Percentiles rank a stretch among this genome's conserved stretches.
Conservation (phyloP, 352 stramenopile genomes). For the Globisporangium yorkense region DNA sequence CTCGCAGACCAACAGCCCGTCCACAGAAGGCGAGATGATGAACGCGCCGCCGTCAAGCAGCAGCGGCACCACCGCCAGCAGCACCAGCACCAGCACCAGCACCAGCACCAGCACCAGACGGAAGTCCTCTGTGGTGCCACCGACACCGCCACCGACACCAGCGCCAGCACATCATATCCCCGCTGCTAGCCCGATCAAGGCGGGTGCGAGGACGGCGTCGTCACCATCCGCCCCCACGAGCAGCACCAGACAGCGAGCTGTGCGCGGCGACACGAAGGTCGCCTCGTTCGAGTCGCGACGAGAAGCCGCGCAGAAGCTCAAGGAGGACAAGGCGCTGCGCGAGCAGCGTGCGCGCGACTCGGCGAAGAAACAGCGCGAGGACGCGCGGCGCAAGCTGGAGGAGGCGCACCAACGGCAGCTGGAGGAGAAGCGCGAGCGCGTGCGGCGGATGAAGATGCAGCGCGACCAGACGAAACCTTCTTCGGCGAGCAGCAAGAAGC, state of each 20-base stretch:
- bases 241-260: conserved; percentile 20
- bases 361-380: conserved; percentile 60
- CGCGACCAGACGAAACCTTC: conserved; percentile 21
- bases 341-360: conserved; percentile 54
- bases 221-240: conserved; percentile 19
- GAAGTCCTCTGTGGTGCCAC: neutral
- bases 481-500: conserved; percentile 13
- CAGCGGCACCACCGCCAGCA: neutral
- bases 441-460: conserved; percentile 52
- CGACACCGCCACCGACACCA: conserved; percentile 1
- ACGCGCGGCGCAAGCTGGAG: conserved; percentile 54
- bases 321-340: conserved; percentile 62
- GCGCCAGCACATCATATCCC: conserved; percentile 2
- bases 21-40: conserved; percentile 8
- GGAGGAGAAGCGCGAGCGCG: conserved; percentile 62
- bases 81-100: neutral
- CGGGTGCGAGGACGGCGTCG: conserved; percentile 18
- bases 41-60: neutral
- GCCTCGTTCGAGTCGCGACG: conserved; percentile 47
- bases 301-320: conserved; percentile 57
- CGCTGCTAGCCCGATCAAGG: conserved; percentile 4
- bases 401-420: conserved; percentile 60
- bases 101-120: neutral
- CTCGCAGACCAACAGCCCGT: conserved; percentile 10
- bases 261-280: conserved; percentile 9